Conservation (phyloP, 176 grass and related monocot species). For the Chrysopogon serrulatus region DNA sequence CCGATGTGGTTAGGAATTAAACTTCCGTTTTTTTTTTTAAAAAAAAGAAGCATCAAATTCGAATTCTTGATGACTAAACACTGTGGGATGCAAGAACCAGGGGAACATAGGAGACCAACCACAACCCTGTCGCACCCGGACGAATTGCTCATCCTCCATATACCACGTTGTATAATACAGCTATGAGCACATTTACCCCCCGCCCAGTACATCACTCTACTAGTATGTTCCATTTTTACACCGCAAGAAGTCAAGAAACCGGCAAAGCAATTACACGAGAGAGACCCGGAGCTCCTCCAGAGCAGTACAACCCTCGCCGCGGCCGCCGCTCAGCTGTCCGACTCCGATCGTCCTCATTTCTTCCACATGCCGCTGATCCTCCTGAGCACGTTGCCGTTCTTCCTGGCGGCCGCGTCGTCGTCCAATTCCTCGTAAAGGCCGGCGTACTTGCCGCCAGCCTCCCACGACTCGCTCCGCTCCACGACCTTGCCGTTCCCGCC, state of each 20-base stretch:
- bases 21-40: background rate
- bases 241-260: slow-evolving; percentile 31
- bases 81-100: too few species aligned
- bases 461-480: slow-evolving; percentile 52
- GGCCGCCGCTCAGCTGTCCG: background rate
- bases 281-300: background rate
- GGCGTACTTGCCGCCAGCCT: slow-evolving; percentile 53
- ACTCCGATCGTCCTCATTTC: slow-evolving; percentile 47
- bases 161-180: slow-evolving; percentile 42
- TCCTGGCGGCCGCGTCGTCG: slow-evolving; percentile 68
- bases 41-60: background rate
- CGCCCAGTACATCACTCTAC: slow-evolving; percentile 28
- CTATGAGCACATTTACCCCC: slow-evolving; percentile 30
- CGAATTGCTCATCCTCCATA: slow-evolving; percentile 37
- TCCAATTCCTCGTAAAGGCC: slow-evolving; percentile 54
- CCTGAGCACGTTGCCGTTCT: slow-evolving; percentile 78
- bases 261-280: slow-evolving; percentile 42
- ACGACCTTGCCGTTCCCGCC: slow-evolving; percentile 65
- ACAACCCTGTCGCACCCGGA: background rate
- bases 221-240: slow-evolving; percentile 33
- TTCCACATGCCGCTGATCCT: slow-evolving; percentile 98
- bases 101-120: background rate
- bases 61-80: background rate
- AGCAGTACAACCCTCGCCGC: slow-evolving; percentile 8
- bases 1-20: background rate